Evolutionary conservation across 306 rosid genomes (phyloP).

Genomic region (Sophora flavescens): DNA sequence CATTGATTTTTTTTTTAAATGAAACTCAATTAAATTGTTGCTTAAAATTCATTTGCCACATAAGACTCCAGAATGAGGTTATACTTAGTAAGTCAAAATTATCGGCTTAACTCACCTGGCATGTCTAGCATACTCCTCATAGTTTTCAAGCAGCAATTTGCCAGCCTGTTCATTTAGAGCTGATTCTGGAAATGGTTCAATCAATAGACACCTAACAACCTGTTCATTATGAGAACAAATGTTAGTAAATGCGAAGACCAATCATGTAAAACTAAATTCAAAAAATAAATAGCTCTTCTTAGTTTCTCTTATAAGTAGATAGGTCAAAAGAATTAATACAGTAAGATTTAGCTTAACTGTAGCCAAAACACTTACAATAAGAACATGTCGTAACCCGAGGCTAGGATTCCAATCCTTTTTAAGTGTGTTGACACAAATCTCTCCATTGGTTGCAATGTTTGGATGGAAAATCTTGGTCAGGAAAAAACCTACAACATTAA

Average conservation of each 20-base stretch:
- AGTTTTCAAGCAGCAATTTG: constrained; percentile 90
- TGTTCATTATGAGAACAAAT: constrained; percentile 46
- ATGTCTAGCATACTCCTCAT: constrained; percentile 96
- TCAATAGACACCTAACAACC: constrained; percentile 98
- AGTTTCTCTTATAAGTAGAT: not conserved
- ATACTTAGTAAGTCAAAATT: not conserved
- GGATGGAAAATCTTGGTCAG: constrained; percentile 95
- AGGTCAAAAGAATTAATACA: not conserved
- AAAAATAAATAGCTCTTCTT: constrained; percentile 1
- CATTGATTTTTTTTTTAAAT: too few species aligned
- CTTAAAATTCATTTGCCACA: constrained; percentile 1
- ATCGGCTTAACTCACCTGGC: constrained; percentile 75
- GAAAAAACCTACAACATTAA: constrained; percentile 77
- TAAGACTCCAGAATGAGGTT: not conserved
- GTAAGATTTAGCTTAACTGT: not conserved
- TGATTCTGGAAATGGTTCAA: constrained; percentile 99
- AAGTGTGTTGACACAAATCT: constrained; percentile 96
- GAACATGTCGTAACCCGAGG: constrained; percentile 92
- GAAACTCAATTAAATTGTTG: not conserved
- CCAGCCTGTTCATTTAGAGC: constrained; percentile 98
- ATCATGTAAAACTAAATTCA: constrained; percentile 28
- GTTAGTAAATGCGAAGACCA: constrained; percentile 20
- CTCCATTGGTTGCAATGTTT: constrained; percentile 86
- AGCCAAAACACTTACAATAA: constrained; percentile 64
- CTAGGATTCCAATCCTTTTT: constrained; percentile 99